A percentile compares a stretch with the other conserved stretches of the same genome.
Conservation (phyloP, 2,329 filamentous ascomycete genomes). For the Exserohilum rostratum region DNA sequence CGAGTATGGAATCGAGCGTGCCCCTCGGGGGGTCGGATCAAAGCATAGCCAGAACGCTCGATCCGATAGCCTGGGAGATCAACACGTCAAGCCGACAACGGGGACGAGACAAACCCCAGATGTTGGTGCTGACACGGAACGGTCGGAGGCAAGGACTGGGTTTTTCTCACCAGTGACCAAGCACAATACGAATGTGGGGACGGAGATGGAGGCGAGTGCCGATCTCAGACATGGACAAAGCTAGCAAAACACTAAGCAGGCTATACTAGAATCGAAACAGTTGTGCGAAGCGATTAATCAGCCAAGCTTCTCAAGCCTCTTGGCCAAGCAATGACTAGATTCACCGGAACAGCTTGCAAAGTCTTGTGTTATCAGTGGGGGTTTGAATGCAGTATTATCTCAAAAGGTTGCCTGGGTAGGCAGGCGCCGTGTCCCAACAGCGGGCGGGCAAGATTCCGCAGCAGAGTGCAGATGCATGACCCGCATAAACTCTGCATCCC, state of each 20-base stretch:
- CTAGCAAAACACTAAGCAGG: conserved; percentile 1
- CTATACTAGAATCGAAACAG: neutral
- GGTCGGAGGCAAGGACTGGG: conserved; percentile 1
- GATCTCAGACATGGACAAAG: neutral
- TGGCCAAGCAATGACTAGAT: conserved; percentile 2
- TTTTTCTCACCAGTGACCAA: neutral
- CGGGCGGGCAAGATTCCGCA: no score
- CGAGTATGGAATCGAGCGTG: conserved; percentile 11
- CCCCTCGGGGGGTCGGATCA: neutral
- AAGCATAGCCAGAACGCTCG: neutral
- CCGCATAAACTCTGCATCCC: no score
- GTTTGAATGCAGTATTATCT: neutral
- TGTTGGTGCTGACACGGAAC: conserved; percentile 4
- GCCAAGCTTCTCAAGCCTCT: neutral
- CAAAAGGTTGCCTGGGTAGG: no score
- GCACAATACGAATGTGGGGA: neutral
- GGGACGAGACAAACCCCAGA: conserved; percentile 1
- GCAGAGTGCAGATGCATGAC: no score
- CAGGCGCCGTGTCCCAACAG: no score
- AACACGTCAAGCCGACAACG: neutral
- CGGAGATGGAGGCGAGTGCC: neutral
- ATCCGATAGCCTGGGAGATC: neutral
- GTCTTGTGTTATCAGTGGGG: neutral
- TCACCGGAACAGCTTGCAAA: neutral
- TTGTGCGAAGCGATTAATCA: neutral